phyloP scores from a whole-genome alignment of 2,329 filamentous ascomycete genomes.

The Paraphaeosphaeria minitans region DNA sequence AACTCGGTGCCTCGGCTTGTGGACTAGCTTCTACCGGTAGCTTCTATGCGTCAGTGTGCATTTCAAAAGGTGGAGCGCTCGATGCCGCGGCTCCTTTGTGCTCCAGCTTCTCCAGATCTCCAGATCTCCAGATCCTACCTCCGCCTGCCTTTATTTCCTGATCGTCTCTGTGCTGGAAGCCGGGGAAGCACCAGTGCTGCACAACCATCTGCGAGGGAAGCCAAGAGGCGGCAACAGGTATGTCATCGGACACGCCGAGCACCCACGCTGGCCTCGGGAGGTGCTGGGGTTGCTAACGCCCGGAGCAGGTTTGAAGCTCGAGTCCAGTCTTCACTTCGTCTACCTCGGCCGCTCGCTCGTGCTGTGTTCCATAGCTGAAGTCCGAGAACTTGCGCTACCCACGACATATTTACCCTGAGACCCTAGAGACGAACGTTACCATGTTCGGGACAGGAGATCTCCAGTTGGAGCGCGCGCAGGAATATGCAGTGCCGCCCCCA shows the following conservation, averaged over 20 bases:
- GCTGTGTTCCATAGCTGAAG: not conserved
- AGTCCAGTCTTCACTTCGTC: not conserved
- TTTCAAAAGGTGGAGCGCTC: constrained; percentile 3
- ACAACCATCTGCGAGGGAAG: not conserved
- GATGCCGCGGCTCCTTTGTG: constrained; percentile 5
- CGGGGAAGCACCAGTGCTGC: not conserved
- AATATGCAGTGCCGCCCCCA: constrained; percentile 68
- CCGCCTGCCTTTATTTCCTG: not conserved
- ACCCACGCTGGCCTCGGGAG: not conserved
- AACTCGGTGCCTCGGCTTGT: constrained; percentile 4
- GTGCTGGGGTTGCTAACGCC: not conserved
- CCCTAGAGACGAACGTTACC: constrained; percentile 1
- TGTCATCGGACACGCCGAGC: constrained; percentile 13
- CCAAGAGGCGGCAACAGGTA: constrained; percentile 6
- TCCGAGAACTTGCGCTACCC: not conserved
- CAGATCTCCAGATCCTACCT: not conserved
- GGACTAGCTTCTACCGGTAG: not conserved
- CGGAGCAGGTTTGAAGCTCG: not conserved
- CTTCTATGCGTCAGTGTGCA: not conserved
- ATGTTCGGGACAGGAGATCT: constrained; percentile 41
- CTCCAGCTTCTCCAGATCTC: constrained; percentile 4
- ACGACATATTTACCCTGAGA: not conserved
- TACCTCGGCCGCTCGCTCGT: constrained; percentile 1
- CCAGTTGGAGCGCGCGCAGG: constrained; percentile 43
- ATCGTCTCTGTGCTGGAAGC: not conserved